Evolutionary conservation across 257 asterid species (phyloP), one percentile per base, ranked within the genome.

Genomic region (Solanum raphanifolium): DNA sequence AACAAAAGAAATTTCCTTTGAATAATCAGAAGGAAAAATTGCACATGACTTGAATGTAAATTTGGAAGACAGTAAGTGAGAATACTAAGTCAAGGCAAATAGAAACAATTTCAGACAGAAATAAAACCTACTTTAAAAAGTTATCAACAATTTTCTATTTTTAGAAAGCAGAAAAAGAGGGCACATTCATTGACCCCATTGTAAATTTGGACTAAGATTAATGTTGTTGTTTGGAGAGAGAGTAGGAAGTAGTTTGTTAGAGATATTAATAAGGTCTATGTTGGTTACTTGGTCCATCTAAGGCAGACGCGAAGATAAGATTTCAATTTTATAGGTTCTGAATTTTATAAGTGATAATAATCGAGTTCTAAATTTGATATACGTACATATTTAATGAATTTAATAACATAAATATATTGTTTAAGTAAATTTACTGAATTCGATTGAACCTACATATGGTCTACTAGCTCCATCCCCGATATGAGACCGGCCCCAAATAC

Each of bases 141-240:
- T 79, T 35, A 87, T 87, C 86, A 87, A 65, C 35, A 74, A 21
- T 87, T 88, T 90, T 43, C 91, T 66, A 87, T 66, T 83, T 78
- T 83, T 90, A 65, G 92, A 55, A 90, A 78, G 69, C 72, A 76
- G 79, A 71, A 79, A 88, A 87, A 20, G 52, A n/a, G 23, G 39
- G 60, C 23, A 9, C 6, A 48, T 81, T 81, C 69, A 81, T 81
- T 15, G 83, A 35, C 43, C 91, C 86, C 83, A 87, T 71, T 75
- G 89, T 27, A 46, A 41, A 81, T 46, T 81, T 81, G 27, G 68
- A 81, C 68, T 1, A 81, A 81, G 39, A 29, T 29, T 81, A 46
- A 46, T 81, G 16, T 46, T 81, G 66, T 43, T 79, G 68, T 81
- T 81, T 35, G 82, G 48, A 21, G 46, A 32, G 25, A 43, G 60